These are phyloP conservation scores for Nakataea oryzae DNA, from an alignment of 2,329 filamentous ascomycete species.

Conservation along the genomic window DNA sequence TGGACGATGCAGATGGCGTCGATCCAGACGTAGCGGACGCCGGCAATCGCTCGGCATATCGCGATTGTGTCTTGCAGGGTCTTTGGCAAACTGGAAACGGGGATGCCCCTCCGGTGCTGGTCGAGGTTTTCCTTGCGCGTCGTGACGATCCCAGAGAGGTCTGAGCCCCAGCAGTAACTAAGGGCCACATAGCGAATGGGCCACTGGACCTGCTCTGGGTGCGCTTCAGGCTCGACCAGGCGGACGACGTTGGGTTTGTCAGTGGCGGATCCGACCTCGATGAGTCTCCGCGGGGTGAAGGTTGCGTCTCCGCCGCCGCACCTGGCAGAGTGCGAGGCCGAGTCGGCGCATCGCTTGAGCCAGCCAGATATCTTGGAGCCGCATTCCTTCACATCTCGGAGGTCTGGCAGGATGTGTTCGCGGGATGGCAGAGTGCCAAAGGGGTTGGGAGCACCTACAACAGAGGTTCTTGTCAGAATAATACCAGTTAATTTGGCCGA, in stretches of 20 bases:
- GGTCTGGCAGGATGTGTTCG: neutral
- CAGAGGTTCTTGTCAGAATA: too few relatives aligned
- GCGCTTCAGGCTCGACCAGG: neutral
- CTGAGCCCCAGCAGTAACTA: slow-evolving; percentile 16
- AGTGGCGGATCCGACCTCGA: neutral
- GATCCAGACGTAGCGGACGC: slow-evolving; percentile 19
- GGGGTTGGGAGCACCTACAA: too few relatives aligned
- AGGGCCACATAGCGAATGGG: slow-evolving; percentile 11
- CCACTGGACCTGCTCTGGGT: neutral
- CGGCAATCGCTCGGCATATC: slow-evolving; percentile 13
- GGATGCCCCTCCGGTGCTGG: slow-evolving; percentile 1
- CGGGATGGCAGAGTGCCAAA: neutral
- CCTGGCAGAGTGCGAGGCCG: neutral
- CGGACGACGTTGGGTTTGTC: neutral
- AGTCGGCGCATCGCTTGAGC: neutral
- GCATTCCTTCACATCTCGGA: neutral
- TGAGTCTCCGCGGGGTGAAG: neutral
- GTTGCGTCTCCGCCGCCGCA: neutral
- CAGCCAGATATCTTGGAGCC: neutral
- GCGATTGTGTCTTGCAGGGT: slow-evolving; percentile 16
- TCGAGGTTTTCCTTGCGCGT: slow-evolving; percentile 6
- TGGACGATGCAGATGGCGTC: slow-evolving; percentile 22
- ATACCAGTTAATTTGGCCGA: too few relatives aligned
- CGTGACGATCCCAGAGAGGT: slow-evolving; percentile 5
- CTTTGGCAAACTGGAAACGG: slow-evolving; percentile 6